These are phyloP conservation scores for Amphibolis antarctica DNA, from an alignment of 106 monocot species.

Conservation along the genomic window DNA sequence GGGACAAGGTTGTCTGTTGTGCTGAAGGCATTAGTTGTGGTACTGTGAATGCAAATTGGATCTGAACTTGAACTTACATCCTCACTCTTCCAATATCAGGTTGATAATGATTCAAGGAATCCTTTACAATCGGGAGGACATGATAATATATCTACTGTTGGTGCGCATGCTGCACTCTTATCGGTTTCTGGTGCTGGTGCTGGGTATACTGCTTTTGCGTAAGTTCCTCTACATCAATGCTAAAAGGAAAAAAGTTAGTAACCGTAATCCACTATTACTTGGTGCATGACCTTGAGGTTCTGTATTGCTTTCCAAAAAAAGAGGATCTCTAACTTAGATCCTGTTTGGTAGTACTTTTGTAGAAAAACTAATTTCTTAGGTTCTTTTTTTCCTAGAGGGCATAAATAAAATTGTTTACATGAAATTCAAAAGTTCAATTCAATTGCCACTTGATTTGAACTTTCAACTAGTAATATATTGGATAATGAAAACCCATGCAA, in stretches of 20 bases:
- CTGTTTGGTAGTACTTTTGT: no score
- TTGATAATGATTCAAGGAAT: slow-evolving; percentile 66
- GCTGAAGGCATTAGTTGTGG: background rate
- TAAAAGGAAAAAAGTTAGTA: background rate
- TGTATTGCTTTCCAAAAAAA: no score
- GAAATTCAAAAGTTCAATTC: no score
- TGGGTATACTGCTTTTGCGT: slow-evolving; percentile 97
- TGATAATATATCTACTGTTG: slow-evolving; percentile 31
- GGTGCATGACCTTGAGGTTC: no score
- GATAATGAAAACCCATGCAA: no score
- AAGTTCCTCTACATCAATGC: slow-evolving; percentile 16
- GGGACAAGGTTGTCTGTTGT: slow-evolving; percentile 68
- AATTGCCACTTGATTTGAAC: no score
- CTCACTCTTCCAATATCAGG: slow-evolving; percentile 26
- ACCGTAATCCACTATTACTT: background rate
- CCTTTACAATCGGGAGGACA: slow-evolving; percentile 29
- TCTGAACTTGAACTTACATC: background rate
- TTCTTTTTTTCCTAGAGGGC: no score
- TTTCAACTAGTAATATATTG: no score
- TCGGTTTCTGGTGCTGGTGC: slow-evolving; percentile 65
- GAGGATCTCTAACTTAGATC: no score
- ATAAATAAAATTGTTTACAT: no score
- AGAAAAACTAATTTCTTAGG: no score
- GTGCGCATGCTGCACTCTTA: slow-evolving; percentile 45
- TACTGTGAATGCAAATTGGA: background rate